Evolutionary conservation across 228 moss, liverwort and hornwort species (phyloP).

Genomic region (Sphagnum fallax): DNA sequence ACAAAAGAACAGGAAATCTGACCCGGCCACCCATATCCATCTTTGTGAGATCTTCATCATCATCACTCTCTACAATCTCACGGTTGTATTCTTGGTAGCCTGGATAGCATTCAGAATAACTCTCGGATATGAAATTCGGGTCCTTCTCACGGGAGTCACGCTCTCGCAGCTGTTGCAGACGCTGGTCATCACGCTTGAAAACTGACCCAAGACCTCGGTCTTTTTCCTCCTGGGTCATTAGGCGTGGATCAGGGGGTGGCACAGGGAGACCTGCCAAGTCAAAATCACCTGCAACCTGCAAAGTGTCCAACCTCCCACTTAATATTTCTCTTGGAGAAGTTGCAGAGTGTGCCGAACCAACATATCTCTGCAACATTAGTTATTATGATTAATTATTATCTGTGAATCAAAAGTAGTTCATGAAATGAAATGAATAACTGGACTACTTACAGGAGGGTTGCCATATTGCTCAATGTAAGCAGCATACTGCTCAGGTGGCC

Average conservation of each 20-base stretch:
- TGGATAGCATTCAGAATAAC: constrained; percentile 98
- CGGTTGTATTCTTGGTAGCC: constrained; percentile 99
- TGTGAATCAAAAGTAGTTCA: no score
- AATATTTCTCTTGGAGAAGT: neutral
- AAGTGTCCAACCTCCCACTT: no score
- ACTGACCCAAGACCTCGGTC: constrained; percentile 96
- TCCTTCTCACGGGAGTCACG: constrained; percentile 97
- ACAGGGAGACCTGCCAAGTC: constrained; percentile 35
- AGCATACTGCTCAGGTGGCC: constrained; percentile 90
- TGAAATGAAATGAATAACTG: no score
- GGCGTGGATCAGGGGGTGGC: constrained; percentile 64
- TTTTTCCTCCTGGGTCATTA: constrained; percentile 99
- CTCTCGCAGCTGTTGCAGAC: constrained; percentile 86
- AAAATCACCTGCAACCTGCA: constrained; percentile 48
- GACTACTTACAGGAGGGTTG: constrained; percentile 53
- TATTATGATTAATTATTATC: no score
- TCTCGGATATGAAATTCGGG: constrained; percentile 98
- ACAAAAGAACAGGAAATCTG: constrained; percentile 6
- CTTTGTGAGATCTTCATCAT: constrained; percentile 97
- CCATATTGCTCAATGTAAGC: constrained; percentile 55
- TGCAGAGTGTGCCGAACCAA: no score
- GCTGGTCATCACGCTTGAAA: constrained; percentile 98
- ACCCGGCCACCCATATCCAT: constrained; percentile 99
- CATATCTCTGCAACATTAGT: no score
- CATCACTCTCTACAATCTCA: constrained; percentile 98